Evolutionary conservation across 2,329 filamentous ascomycete species (phyloP).

Genomic region (Cyphellophora europaea): DNA sequence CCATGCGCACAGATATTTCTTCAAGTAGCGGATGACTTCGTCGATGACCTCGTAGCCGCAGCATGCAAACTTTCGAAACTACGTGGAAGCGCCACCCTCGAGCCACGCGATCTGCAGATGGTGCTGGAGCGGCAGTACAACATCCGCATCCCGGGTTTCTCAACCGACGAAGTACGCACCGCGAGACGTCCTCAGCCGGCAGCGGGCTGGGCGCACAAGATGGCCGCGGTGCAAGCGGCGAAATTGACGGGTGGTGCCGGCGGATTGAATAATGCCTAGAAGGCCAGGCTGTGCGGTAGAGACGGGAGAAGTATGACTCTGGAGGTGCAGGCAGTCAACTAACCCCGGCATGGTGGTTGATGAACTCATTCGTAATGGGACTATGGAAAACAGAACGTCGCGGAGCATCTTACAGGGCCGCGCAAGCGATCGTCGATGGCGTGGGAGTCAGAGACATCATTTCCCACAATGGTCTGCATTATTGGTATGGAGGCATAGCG

Average conservation of each 20-base stretch:
- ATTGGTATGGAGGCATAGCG: too few species aligned
- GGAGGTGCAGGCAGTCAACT: too few species aligned
- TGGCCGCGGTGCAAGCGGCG: slow-evolving; percentile 77
- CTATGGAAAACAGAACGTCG: too few species aligned
- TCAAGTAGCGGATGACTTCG: slow-evolving; percentile 83
- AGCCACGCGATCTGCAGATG: slow-evolving; percentile 78
- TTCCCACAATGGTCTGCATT: too few species aligned
- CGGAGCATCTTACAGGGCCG: too few species aligned
- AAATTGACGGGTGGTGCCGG: slow-evolving; percentile 16
- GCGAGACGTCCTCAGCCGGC: slow-evolving; percentile 89
- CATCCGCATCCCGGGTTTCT: slow-evolving; percentile 87
- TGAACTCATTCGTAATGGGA: too few species aligned
- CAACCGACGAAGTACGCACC: slow-evolving; percentile 85
- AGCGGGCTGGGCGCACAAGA: slow-evolving; percentile 86
- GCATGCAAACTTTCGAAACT: slow-evolving; percentile 91
- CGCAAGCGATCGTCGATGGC: too few species aligned
- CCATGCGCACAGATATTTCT: slow-evolving; percentile 59
- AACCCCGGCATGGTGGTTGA: too few species aligned
- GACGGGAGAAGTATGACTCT: too few species aligned
- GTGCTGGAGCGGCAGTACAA: slow-evolving; percentile 79
- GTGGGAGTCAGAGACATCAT: too few species aligned
- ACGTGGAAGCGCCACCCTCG: slow-evolving; percentile 78
- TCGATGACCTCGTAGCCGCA: slow-evolving; percentile 78
- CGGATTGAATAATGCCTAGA: too few species aligned
- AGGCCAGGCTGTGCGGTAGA: too few species aligned